phyloP scores from a whole-genome alignment of 306 rosid species.

The Quercus alba region DNA sequence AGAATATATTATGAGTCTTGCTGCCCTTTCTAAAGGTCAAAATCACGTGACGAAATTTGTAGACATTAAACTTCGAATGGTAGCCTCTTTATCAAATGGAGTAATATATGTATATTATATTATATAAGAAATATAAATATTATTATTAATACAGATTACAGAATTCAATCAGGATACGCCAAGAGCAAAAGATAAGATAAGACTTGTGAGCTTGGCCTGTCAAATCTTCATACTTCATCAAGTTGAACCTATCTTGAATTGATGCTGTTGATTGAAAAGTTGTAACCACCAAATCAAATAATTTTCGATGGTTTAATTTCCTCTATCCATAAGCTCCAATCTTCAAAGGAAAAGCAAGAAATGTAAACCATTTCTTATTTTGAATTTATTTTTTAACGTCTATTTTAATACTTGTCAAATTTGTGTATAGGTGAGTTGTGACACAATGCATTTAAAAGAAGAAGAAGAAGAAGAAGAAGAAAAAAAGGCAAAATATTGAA shows the following conservation, averaged over 20 bases:
- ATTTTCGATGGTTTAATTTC: not conserved
- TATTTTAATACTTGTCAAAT: not conserved
- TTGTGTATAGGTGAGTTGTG: too few relatives aligned
- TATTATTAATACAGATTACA: not conserved
- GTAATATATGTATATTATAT: too few relatives aligned
- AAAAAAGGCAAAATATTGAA: not conserved
- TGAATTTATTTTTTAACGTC: not conserved
- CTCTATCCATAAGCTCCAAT: not conserved
- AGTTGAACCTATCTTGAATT: not conserved
- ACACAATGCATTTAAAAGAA: not conserved
- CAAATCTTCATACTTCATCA: not conserved
- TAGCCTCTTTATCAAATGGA: not conserved
- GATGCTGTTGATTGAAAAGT: not conserved
- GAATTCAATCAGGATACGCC: not conserved
- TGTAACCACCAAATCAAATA: not conserved
- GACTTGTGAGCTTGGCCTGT: not conserved
- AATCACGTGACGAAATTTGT: not conserved
- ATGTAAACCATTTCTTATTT: not conserved
- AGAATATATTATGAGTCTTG: not conserved
- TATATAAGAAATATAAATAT: too few relatives aligned
- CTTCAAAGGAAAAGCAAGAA: conserved; percentile 7
- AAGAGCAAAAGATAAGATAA: not conserved
- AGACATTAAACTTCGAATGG: not conserved
- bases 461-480: not conserved
- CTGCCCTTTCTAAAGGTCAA: not conserved